These are phyloP conservation scores for Berkeleyomyces basicola DNA, from an alignment of 2,329 filamentous ascomycete genomes.

Conservation along the genomic window DNA sequence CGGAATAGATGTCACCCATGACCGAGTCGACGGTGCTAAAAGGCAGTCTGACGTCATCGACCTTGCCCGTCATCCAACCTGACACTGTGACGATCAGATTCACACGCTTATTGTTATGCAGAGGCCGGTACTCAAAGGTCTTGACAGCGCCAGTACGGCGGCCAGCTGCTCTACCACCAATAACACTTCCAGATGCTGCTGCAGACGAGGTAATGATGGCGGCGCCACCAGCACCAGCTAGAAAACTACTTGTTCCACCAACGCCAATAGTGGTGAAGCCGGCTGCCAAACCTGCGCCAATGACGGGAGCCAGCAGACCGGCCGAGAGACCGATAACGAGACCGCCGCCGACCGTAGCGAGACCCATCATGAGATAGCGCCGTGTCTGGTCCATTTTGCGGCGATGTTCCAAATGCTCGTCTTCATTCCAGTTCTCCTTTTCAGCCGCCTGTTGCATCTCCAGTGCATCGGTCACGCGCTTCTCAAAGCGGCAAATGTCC, in stretches of 20 bases:
- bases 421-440: constrained; percentile 96
- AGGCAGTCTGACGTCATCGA: constrained; percentile 87
- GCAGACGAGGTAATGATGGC: constrained; percentile 86
- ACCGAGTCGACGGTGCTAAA: constrained; percentile 93
- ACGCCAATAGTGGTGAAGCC: constrained; percentile 93
- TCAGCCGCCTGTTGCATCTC: constrained; percentile 94
- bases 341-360: constrained; percentile 88
- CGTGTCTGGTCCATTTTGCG: constrained; percentile 67
- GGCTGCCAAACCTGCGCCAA: constrained; percentile 82
- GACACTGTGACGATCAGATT: constrained; percentile 91
- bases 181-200: constrained; percentile 70
- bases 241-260: constrained; percentile 70
- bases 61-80: constrained; percentile 96
- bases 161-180: constrained; percentile 72
- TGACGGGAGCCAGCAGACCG: constrained; percentile 78
- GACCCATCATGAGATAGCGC: constrained; percentile 85
- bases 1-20: constrained; percentile 96
- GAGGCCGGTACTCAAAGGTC: constrained; percentile 89
- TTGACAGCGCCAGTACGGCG: constrained; percentile 79
- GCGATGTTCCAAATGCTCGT: constrained; percentile 77
- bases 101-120: constrained; percentile 95
- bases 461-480: constrained; percentile 85
- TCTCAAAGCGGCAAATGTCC: constrained; percentile 93
- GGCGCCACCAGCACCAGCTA: constrained; percentile 81
- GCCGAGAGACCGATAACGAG: constrained; percentile 91